phyloP scores from a whole-genome alignment of 1,284 basidiomycete genomes.

The Tilletiopsis washingtonensis region DNA sequence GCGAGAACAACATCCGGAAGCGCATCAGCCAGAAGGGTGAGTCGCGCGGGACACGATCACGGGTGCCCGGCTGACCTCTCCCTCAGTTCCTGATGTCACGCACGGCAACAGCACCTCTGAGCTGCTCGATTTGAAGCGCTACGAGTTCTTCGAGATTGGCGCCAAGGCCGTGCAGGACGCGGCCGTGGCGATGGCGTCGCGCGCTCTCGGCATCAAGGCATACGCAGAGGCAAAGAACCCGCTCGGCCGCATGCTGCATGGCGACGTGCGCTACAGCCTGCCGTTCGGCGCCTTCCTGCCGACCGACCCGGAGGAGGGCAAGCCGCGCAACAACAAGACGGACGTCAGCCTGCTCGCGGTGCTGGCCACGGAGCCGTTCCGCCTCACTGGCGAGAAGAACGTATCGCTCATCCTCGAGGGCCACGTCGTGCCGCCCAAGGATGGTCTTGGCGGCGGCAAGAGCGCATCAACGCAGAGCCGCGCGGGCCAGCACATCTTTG shows the following conservation, averaged over 20 bases:
- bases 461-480: not conserved
- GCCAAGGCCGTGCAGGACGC: constrained; percentile 1
- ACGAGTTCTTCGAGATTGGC: constrained; percentile 40
- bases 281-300: constrained; percentile 38
- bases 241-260: constrained; percentile 28
- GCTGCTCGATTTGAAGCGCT: constrained; percentile 11
- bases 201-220: constrained; percentile 36
- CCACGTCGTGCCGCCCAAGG: constrained; percentile 30
- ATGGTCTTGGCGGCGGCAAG: constrained; percentile 7
- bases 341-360: constrained; percentile 32
- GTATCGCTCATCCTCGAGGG: constrained; percentile 24
- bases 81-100: constrained; percentile 16
- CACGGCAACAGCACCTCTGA: constrained; percentile 16
- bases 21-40: constrained; percentile 19
- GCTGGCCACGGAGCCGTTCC: constrained; percentile 33
- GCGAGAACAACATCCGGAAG: constrained; percentile 20
- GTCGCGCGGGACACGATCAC: not conserved
- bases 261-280: constrained; percentile 31
- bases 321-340: constrained; percentile 9
- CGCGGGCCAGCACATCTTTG: not conserved
- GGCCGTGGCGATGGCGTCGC: constrained; percentile 9
- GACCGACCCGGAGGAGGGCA: constrained; percentile 11
- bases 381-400: constrained; percentile 26
- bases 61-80: not conserved
- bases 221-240: constrained; percentile 33